Evolutionary conservation across 2,329 filamentous ascomycete species (phyloP).

Genomic region (Stagonosporopsis chrysanthemi): DNA sequence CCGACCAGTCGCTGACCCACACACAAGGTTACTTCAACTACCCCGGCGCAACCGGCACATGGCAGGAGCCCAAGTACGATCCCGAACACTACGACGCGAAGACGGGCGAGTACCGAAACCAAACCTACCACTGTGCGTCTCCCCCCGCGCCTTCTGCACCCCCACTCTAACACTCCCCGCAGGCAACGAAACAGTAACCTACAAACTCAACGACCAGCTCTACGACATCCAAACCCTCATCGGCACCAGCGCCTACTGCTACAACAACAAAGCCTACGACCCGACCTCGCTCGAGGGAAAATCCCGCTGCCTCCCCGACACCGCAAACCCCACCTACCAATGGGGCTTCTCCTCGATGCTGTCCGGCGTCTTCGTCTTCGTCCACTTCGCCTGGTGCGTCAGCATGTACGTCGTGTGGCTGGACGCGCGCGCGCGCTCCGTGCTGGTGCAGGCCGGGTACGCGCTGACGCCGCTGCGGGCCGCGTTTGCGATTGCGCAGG

Average conservation of each 20-base stretch:
- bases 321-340: slow-evolving; percentile 35
- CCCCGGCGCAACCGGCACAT: slow-evolving; percentile 10
- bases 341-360: slow-evolving; percentile 51
- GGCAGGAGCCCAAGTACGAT: neutral
- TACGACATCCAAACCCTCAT: slow-evolving; percentile 27
- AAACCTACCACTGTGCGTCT: neutral
- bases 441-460: slow-evolving; percentile 37
- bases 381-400: slow-evolving; percentile 41
- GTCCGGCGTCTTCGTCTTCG: slow-evolving; percentile 40
- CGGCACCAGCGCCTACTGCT: slow-evolving; percentile 20
- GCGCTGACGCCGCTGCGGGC: slow-evolving; percentile 43
- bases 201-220: slow-evolving; percentile 20
- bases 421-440: slow-evolving; percentile 40
- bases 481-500: slow-evolving; percentile 37
- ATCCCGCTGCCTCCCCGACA: slow-evolving; percentile 40
- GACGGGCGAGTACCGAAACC: neutral
- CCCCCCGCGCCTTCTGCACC: neutral
- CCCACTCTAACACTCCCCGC: neutral
- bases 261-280: slow-evolving; percentile 26
- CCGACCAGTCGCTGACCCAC: neutral
- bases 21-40: slow-evolving; percentile 16
- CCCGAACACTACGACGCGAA: neutral
- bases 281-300: slow-evolving; percentile 14
- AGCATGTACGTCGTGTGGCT: slow-evolving; percentile 49
- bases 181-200: slow-evolving; percentile 26